Base-by-base conservation (phyloP, 2,329 filamentous ascomycete species). In the Periconia sp. region DNA sequence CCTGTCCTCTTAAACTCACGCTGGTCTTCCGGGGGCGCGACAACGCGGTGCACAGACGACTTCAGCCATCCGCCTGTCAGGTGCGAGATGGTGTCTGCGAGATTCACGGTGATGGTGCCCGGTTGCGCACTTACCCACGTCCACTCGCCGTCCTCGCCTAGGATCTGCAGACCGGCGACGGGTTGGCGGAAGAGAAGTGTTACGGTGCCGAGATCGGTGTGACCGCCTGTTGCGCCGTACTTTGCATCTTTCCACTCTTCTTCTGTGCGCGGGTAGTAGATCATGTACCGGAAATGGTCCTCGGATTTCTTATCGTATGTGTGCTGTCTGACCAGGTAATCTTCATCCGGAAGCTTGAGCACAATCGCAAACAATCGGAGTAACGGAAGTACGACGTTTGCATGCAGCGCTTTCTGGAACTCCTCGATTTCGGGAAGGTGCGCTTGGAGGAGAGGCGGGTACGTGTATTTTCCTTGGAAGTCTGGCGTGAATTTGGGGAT, bases 221-320 rank as follows among this genome's bases (percentile, higher is more conserved):
- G 82, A 0, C 82, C 82, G 10, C 56, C 54, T 8, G 31, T 69
- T 14, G 73, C 73, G 31, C 81, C 78, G 14, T 60, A 77, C 23
- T 81, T 76, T 0, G 72, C 61, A 9, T 13, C 45, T 40, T 47
- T 40, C 45, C 45, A 47, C 13, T 47, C 45, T 20, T 47, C 45
- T 23, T 47, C 45, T 0, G 73, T 76, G 19, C 82, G 79, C 2
- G 77, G 77, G 10, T 75, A 74, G 52, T 85, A 85, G 49, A 80
- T 77, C 82, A 86, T 86, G 63, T 85, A 86, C 6, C 85, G 78
- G 7, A 87, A 72, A 49, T 86, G 83, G 18, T 82, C 82, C 53
- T 86, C 83, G 20, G 81, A 78, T 19, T 79, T 76, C 13, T 79
- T 73, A 2, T 84, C 77, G 66, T 86, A 87, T n/a, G 45, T 47